Base-by-base conservation (phyloP, 768 basidiomycete species). In the Pleurotus sapidus region DNA sequence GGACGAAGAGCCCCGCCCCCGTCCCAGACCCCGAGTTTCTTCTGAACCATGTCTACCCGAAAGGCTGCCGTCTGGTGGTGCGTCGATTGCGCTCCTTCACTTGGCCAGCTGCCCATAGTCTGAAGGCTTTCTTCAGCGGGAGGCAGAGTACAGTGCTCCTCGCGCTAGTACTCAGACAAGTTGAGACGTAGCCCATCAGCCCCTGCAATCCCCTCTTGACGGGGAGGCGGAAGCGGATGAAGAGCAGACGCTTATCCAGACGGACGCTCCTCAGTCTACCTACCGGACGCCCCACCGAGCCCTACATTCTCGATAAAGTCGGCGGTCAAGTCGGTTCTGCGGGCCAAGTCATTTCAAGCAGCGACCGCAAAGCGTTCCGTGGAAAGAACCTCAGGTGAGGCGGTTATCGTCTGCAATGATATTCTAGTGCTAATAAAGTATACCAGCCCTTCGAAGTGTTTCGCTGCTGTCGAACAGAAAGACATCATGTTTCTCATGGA, bases 401-500 rank as follows among this genome's bases (percentile, higher is more conserved):
- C 30, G 34, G 42, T 34, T 49, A 42, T 9, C 20, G 47, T 24
- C 39, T 25, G 37, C 38, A 27, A 20, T 49, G 11, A 45, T 86
- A 76, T 78, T 84, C 0, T 86, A 27, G 15, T n/a, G 54, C 38
- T 37, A 46, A 6, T 11, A 45, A 17, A 42, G 24, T 50, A 59
- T 58, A 17, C 55, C 55, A 80, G 79, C 73, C 78, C 1, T 80
- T 73, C 51, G 74, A 95, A 74, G 75, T 97, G 0, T 83, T 95
- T 65, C 78, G 88, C 50, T n/a, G 95, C 95, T 1, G 81, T 98
- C 18, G 95, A 98, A 63, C 77, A 78, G 38, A 89, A 89, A 65
- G 90, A 98, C 70, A 75, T 96, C 34, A 80, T 84, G 68, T 89
- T 84, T 67, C 76, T 95, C 6, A 91, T 91, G 88, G 88, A 93